Evolutionary conservation across 2,329 filamentous ascomycete species (phyloP).

Genomic region (Aspergillus candidus): DNA sequence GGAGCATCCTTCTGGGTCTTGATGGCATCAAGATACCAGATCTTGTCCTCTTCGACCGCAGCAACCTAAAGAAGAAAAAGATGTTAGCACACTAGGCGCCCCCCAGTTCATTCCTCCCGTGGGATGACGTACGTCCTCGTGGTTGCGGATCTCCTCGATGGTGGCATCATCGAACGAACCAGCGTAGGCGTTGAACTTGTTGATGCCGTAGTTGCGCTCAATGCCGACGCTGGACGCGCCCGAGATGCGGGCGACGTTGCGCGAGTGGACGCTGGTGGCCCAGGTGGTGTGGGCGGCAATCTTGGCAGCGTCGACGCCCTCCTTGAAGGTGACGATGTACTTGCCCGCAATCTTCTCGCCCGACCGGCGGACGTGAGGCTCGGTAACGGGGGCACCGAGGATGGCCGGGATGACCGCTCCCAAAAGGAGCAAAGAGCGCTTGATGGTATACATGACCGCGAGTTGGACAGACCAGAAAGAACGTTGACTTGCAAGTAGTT

Average conservation of each 20-base stretch:
- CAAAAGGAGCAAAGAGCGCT: slow-evolving; percentile 17
- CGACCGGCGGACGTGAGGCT: slow-evolving; percentile 4
- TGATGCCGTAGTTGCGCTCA: slow-evolving; percentile 40
- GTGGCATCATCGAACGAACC: slow-evolving; percentile 42
- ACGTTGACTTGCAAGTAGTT: slow-evolving; percentile 1
- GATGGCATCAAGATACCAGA: slow-evolving; percentile 16
- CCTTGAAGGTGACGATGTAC: slow-evolving; percentile 22
- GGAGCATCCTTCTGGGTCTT: slow-evolving; percentile 22
- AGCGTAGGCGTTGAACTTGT: slow-evolving; percentile 39
- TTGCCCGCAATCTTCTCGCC: slow-evolving; percentile 16
- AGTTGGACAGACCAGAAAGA: not conserved
- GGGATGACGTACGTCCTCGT: slow-evolving; percentile 26
- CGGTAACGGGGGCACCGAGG: slow-evolving; percentile 13
- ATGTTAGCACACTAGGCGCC: slow-evolving; percentile 3
- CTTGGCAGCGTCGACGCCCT: slow-evolving; percentile 11
- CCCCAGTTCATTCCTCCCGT: too few relatives aligned
- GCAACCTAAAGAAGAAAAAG: slow-evolving; percentile 15
- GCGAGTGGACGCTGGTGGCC: slow-evolving; percentile 17
- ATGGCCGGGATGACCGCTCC: slow-evolving; percentile 19
- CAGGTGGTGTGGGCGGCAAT: slow-evolving; percentile 17
- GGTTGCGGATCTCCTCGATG: slow-evolving; percentile 35
- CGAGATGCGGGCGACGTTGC: slow-evolving; percentile 12
- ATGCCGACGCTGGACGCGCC: slow-evolving; percentile 24
- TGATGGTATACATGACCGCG: slow-evolving; percentile 16
- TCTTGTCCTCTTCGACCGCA: slow-evolving; percentile 21